Evolutionary conservation across 2,329 filamentous ascomycete genomes (phyloP).

Genomic region (Ophiosphaerella herpotricha): DNA sequence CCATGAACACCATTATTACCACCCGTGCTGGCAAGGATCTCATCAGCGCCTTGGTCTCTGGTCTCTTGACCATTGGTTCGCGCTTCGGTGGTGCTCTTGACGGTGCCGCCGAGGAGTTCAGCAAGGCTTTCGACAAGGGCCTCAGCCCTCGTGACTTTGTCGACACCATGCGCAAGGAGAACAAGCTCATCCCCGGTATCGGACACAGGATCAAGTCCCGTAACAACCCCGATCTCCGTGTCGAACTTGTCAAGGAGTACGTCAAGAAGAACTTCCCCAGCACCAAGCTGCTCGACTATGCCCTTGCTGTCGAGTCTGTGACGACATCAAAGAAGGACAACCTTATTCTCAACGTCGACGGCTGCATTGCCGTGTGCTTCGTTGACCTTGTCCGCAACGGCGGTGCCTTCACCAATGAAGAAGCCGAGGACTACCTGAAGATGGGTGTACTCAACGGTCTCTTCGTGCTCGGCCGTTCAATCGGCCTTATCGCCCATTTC

Average conservation of each 20-base stretch:
- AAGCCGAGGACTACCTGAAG: conserved; percentile 97
- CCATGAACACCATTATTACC: conserved; percentile 99
- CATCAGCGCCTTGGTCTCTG: conserved; percentile 91
- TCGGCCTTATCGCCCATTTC: conserved; percentile 99
- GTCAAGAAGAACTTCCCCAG: conserved; percentile 96
- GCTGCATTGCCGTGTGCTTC: conserved; percentile 97
- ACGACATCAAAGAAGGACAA: conserved; percentile 99
- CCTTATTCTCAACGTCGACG: conserved; percentile 98
- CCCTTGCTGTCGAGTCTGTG: conserved; percentile 94
- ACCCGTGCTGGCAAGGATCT: conserved; percentile 99
- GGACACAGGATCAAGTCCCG: conserved; percentile 99
- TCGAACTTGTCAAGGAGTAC: conserved; percentile 99
- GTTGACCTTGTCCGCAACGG: conserved; percentile 97
- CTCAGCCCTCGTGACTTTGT: conserved; percentile 98
- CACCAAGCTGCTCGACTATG: conserved; percentile 98
- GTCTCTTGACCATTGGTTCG: conserved; percentile 97
- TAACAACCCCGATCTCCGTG: conserved; percentile 99
- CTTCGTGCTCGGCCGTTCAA: conserved; percentile 94
- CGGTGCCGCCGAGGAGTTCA: conserved; percentile 97
- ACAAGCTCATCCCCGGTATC: conserved; percentile 99
- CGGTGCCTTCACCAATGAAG: conserved; percentile 92
- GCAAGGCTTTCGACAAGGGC: conserved; percentile 96
- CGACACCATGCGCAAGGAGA: conserved; percentile 98
- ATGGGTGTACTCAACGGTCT: conserved; percentile 99
- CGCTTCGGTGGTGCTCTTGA: conserved; percentile 98